Evolutionary conservation across 371 early-diverging fungal species (phyloP), one percentile per base, ranked within the genome.

Genomic region (Apophysomyces variabilis): DNA sequence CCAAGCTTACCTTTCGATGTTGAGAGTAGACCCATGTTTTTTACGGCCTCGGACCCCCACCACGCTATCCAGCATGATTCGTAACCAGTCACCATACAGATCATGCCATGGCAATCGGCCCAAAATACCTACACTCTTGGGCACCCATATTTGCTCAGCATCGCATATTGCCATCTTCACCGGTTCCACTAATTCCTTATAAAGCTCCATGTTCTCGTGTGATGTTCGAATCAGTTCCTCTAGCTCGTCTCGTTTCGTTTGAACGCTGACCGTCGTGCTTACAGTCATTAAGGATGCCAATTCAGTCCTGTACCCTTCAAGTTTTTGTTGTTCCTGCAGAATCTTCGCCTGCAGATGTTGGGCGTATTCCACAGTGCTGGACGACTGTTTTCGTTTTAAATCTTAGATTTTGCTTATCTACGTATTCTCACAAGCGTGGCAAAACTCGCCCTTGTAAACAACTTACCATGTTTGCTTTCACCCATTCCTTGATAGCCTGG

Each of bases 31-130:
- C 18, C 66, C 62, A 46, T 78, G 66, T 64, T 78, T 75, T 54
- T 77, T 73, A n/a, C 77, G 70, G 2, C 84, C 85, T 7, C 80
- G 76, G 3, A 85, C 87, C 8, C 88, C 89, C 6, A 87, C 80
- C 18, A 88, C 80, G 3, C 87, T 83, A 26, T 85, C 83, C 9
- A 90, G 65, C 18, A 91, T 70, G 38, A 87, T 88, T 38, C 86
- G 77, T 7, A 93, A 65, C 95, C 95, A 94, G 65, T 94, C 95
- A 45, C 87, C 78, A 59, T 92, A 79, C 8, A 93, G 61, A 61
- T 91, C 87, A 57, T 88, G 84, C 86, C 91, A 93, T 35, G 93
- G 89, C 75, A 91, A 81, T 14, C 82, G 80, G 43, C 93, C 90
- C 37, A 92, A 65, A 11, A 94, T 68, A 0, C 95, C 94, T 9